A percentile compares a stretch with the other conserved stretches of the same genome.
These are phyloP conservation scores for Metschnikowia colocasiae DNA, from an alignment of 805 yeast species.

Conservation along the genomic window DNA sequence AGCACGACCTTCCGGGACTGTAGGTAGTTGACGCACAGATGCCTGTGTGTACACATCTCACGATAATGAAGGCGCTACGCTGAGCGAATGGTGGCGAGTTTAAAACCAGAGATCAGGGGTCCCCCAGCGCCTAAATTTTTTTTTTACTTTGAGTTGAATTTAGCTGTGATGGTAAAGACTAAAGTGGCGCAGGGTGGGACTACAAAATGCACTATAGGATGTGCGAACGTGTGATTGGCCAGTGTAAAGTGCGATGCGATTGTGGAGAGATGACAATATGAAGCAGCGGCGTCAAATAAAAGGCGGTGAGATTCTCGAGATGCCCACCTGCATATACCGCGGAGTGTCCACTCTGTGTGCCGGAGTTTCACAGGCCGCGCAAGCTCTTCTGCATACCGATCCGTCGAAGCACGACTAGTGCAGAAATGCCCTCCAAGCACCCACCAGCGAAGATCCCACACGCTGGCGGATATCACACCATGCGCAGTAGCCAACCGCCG, in stretches of 20 bases:
- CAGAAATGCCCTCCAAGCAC: neutral
- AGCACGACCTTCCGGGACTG: conserved; percentile 5
- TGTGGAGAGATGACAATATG: conserved; percentile 4
- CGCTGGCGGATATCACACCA: neutral
- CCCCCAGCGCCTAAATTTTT: neutral
- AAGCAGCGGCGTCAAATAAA: conserved; percentile 2
- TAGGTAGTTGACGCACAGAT: conserved; percentile 4
- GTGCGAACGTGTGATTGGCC: conserved; percentile 5
- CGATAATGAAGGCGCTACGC: neutral
- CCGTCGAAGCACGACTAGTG: neutral
- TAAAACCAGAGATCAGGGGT: neutral
- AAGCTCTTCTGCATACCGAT: neutral
- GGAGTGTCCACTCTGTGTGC: neutral
- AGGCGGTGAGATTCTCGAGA: conserved; percentile 2
- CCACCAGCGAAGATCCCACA: neutral
- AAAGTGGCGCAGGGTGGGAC: neutral
- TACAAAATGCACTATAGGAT: neutral
- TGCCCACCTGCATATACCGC: neutral
- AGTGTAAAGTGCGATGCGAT: conserved; percentile 4
- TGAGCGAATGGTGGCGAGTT: neutral
- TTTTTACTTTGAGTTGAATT: neutral
- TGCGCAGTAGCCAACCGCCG: neutral
- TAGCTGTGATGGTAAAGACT: neutral
- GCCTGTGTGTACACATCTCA: conserved; percentile 3
- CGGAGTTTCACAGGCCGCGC: neutral